Base-by-base conservation (phyloP, 768 basidiomycete genomes). In the Baorangia bicolor region DNA sequence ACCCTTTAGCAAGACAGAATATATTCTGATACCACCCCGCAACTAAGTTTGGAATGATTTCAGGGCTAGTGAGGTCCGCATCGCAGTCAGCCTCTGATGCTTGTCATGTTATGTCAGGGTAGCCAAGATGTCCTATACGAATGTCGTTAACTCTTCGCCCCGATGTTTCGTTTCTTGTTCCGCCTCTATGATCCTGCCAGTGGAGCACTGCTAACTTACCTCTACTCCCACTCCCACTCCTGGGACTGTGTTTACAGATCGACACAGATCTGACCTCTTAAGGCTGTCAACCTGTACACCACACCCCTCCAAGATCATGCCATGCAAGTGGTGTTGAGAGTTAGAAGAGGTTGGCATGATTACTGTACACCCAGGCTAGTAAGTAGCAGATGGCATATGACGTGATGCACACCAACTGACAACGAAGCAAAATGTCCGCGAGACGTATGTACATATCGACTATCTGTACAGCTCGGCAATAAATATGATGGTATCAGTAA, bases 401-500 rank as follows among this genome's bases (percentile, higher is more conserved):
- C 2, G 11, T 28, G 18, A 5, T 41, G 14, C 9, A 25, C 41
- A 20, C 14, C 31, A 16, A 20, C n/a, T 14, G 18, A 25, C 14
- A 47, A 33, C 4, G 25, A 28, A 35, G 5, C 2, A 12, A 50
- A 21, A 21, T 50, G 4, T 16, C 18, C 13, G 21, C 6, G 20
- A 42, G 44, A 30, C 12, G 41, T 12, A 45, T 28, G 39, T 28
- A 49, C 30, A 46, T 18, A 28, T 46, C 18, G 5, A 51, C 30
- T 56, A 53, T 27, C 2, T 25, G 9, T 53, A 62, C 56, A 62
- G 12, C 21, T n/a, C 39, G 31, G 57, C 21, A n/a, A 60, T 45
- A 44, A 25, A 49, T 25, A 33, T 5, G 23, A 28, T 25, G 52
- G 40, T 55, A 62, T 62, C 20, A 30, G 28, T 1, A 37, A 30